Conservation (phyloP, 331 rosid species). For the Malus hybrid region DNA sequence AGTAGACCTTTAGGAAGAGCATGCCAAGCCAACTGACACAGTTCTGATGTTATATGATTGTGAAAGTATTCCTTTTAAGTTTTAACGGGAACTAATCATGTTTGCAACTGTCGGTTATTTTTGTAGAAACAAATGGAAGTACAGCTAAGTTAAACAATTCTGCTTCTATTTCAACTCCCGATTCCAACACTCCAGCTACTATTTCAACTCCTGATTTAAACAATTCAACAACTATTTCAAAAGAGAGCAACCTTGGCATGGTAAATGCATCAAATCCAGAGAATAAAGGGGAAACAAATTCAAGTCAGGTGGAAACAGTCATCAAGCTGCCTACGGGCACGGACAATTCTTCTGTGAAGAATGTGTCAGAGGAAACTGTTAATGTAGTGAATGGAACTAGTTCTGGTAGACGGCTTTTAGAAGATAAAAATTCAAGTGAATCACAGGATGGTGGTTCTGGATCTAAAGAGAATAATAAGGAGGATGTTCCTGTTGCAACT, state of each 20-base stretch:
- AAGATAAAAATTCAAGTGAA: constrained; percentile 50
- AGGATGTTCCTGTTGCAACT: constrained; percentile 51
- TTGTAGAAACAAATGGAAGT: constrained; percentile 49
- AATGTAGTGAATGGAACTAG: constrained; percentile 40
- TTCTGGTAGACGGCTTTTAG: constrained; percentile 68
- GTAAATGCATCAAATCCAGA: constrained; percentile 17
- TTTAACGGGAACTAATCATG: constrained; percentile 2
- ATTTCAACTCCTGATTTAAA: constrained; percentile 11
- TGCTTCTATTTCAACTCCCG: constrained; percentile 15
- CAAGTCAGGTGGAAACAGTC: constrained; percentile 30
- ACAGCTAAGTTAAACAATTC: constrained; percentile 18
- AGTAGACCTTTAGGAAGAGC: constrained; percentile 9
- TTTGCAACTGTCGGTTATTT: constrained; percentile 3
- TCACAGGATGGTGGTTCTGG: constrained; percentile 42
- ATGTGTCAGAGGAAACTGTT: constrained; percentile 31
- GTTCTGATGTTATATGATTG: constrained; percentile 9
- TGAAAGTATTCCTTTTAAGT: constrained; percentile 1
- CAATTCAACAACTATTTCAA: constrained; percentile 13
- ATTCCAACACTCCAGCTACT: constrained; percentile 11
- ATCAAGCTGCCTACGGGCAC: constrained; percentile 39
- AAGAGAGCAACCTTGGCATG: neutral
- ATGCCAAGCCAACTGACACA: neutral
- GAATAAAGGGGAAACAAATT: constrained; percentile 20
- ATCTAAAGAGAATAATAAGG: constrained; percentile 36
- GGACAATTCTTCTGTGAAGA: constrained; percentile 38